Percentiles rank a stretch among this genome's conserved stretches.
Conservation (phyloP, 139 green algal genomes). For the Parachlorella kessleri region DNA sequence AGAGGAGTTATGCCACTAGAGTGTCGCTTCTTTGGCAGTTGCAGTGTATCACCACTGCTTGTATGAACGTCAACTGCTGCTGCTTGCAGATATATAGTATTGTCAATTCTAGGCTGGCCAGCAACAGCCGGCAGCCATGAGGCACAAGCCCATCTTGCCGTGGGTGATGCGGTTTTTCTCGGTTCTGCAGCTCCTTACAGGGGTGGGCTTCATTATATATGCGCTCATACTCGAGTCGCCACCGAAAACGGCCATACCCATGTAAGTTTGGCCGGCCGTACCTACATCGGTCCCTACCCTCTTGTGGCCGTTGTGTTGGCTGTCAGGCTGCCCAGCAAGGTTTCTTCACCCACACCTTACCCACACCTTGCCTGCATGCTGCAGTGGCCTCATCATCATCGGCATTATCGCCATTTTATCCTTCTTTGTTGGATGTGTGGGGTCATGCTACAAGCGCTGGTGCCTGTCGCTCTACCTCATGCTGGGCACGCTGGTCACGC, state of each 20-base stretch:
- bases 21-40: too few relatives aligned
- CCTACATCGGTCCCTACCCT: background rate
- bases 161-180: conserved; percentile 32
- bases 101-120: too few relatives aligned
- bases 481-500: conserved; percentile 27
- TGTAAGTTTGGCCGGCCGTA: conserved; percentile 16
- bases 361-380: background rate
- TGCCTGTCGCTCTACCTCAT: conserved; percentile 41
- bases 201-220: conserved; percentile 46
- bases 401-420: conserved; percentile 20
- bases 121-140: too few relatives aligned
- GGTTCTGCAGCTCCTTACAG: conserved; percentile 13
- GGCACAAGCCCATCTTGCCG: too few relatives aligned
- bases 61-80: too few relatives aligned
- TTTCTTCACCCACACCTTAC: background rate
- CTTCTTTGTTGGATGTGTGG: conserved; percentile 34
- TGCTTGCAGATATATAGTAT: too few relatives aligned
- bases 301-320: background rate
- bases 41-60: too few relatives aligned
- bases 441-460: conserved; percentile 6
- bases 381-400: conserved; percentile 42
- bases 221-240: conserved; percentile 42
- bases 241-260: conserved; percentile 35
- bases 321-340: background rate
- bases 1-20: too few relatives aligned